Percentiles rank a stretch among this genome's conserved stretches.
Evolutionary conservation across 371 early-diverging fungal genomes (phyloP).

Genomic region (Syncephalastrum monosporum): DNA sequence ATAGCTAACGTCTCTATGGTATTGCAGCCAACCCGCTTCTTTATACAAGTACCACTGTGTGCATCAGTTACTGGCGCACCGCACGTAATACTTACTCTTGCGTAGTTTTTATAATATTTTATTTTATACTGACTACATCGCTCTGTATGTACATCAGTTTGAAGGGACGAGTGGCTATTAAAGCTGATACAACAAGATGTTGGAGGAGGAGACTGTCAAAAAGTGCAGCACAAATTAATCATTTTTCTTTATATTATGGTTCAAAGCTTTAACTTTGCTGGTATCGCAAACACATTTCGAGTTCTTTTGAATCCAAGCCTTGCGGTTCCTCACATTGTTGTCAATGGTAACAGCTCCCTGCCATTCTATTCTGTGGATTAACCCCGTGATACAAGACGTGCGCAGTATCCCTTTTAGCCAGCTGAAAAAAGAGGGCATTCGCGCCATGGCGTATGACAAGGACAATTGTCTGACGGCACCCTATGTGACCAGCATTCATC

Average conservation of each 20-base stretch:
- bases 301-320: conserved; percentile 66
- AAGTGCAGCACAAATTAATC: no score
- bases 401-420: conserved; percentile 63
- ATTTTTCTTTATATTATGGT: conserved; percentile 50
- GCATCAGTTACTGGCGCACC: no score
- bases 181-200: no score
- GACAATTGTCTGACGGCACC: conserved; percentile 93
- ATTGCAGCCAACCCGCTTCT: no score
- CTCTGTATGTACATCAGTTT: no score
- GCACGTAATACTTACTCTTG: no score
- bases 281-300: conserved; percentile 56
- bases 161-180: no score
- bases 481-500: conserved; percentile 67
- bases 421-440: conserved; percentile 58
- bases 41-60: no score
- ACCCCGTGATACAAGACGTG: conserved; percentile 51
- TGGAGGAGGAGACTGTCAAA: no score
- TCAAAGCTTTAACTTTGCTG: conserved; percentile 76
- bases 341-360: conserved; percentile 51
- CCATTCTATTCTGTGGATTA: background rate
- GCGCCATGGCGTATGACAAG: conserved; percentile 85
- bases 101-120: no score
- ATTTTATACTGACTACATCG: no score
- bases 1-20: no score
- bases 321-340: conserved; percentile 73